phyloP scores from a whole-genome alignment of 2,329 filamentous ascomycete species.

The Diaporthe eres region DNA sequence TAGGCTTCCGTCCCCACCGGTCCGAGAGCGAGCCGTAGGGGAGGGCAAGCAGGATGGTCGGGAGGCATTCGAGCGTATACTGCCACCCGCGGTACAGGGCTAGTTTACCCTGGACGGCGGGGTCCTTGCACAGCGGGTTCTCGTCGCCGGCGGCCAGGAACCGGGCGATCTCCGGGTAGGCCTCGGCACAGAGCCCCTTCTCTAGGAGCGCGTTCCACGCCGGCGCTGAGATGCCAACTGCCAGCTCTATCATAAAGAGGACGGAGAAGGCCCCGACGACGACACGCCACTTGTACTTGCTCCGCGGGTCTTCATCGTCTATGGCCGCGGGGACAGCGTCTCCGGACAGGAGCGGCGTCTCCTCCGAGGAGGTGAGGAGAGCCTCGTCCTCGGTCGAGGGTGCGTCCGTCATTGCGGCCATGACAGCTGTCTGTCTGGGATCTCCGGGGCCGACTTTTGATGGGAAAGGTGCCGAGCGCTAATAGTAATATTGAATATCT shows the following conservation, averaged over 20 bases:
- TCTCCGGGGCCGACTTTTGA: neutral
- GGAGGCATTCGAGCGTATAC: constrained; percentile 60
- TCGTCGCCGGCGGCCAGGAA: constrained; percentile 51
- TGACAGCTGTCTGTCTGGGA: neutral
- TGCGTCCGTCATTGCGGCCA: neutral
- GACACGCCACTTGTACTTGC: constrained; percentile 46
- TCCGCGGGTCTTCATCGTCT: constrained; percentile 39
- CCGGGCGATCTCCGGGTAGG: constrained; percentile 58
- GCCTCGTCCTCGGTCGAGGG: constrained; percentile 22
- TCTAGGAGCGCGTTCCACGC: constrained; percentile 67
- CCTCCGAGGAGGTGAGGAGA: neutral
- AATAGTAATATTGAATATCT: neutral
- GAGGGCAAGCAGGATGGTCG: constrained; percentile 60
- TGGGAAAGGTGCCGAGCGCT: neutral
- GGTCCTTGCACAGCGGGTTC: constrained; percentile 61
- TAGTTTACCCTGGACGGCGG: constrained; percentile 64
- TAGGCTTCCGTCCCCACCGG: constrained; percentile 63
- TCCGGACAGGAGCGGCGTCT: constrained; percentile 23
- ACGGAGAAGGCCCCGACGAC: constrained; percentile 49
- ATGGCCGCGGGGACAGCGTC: neutral
- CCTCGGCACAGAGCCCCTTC: constrained; percentile 65
- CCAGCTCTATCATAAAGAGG: constrained; percentile 60
- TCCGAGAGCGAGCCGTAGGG: constrained; percentile 63
- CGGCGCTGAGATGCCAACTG: constrained; percentile 50
- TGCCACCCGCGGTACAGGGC: constrained; percentile 66